Base-by-base conservation (phyloP, 1,284 basidiomycete genomes). In the Flammula alnicola region DNA sequence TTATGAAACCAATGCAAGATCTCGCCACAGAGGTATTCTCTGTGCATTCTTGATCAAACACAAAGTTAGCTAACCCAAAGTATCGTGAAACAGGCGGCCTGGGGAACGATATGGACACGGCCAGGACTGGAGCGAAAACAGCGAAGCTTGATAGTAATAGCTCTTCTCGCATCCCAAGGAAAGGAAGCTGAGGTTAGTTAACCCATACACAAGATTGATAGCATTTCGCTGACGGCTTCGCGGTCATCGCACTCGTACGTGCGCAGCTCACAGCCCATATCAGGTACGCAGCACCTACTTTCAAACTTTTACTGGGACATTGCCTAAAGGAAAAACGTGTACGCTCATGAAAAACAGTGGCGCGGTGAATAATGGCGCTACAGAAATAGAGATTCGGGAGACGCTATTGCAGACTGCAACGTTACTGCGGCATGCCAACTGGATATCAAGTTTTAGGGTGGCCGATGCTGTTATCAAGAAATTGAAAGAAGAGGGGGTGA, bases 1-100 rank as follows among this genome's bases (percentile, higher is more conserved):
- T 75, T 49, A 73, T 74, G 73, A 68, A 61, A 50, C 70, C 72
- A 1, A 74, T 75, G 69, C 72, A 74, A 59, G 65, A 75, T 66
- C 59, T 75, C 22, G 65, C 70, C 11, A 74, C 71, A 19, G 70
- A 72, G 63, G 68, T 66, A 44, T 12, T 49, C 44, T 25, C 8
- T 30, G 14, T 16, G 12, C 8, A n/a, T n/a, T n/a, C n/a, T n/a
- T n/a, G n/a, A n/a, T n/a, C n/a, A n/a, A n/a, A 25, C 32, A 36
- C 14, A n/a, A n/a, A 8, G 14, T 11, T 14, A 10, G 12, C 23
- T 23, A 20, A 19, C 22, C 14, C 29, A 10, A 49, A 7, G 10
- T 32, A 29, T 25, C 26, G 14, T 31, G 12, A 10, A 33, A 10
- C 35, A 71, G 69, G 68, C 65, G n/a, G 73, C 67, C 5, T 75